Base-by-base conservation (phyloP, 805 yeast genomes). In the Ogataea paradorogensis region DNA sequence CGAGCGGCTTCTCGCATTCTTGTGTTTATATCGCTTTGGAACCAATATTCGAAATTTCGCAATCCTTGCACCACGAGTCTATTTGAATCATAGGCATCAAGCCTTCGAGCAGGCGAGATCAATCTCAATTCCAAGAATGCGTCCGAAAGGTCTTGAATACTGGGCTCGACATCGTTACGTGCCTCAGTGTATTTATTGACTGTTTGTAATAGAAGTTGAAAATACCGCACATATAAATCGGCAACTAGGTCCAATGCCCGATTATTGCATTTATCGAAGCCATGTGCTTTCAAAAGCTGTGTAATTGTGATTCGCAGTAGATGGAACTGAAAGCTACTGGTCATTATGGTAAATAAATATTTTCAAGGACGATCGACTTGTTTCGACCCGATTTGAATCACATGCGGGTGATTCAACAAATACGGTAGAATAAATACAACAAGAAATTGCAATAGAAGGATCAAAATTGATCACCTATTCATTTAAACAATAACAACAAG, bases 241-340 rank as follows among this genome's bases (percentile, higher is more conserved):
- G 95, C 81, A n/a, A 89, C 50, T 2, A 80, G 72, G 54, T 88
- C 90, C 8, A 91, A 67, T 1, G 84, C 75, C 7, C 77, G 69
- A 7, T 91, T 85, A 36, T 80, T 71, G 47, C 90, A 80, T 51
- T 80, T 73, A 46, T 87, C 96, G 53, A 89, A 87, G 0, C 99
- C 99, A 22, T 80, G 76, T 0, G 93, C 79, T 46, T 87, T 79
- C 37, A 91, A 70, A 4, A 82, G 66, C 62, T 82, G 81, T 1
- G 75, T 70, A 23, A 62, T 46, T 4, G 65, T 52, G 8, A 61
- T 47, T 39, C 62, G 47, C 36, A 61, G 45, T 9, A 61, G 45
- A 33, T 61, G 64, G 26, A 59, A 61, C 39, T 52, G 54, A 40
- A 61, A 61, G 27, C 53, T 48, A 31, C 52, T 51, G 24, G 37